A percentile compares a stretch with the other conserved stretches of the same genome.
These are phyloP conservation scores for Ceratobasidium sp. DNA, from an alignment of 1,284 basidiomycete genomes.

Conservation along the genomic window DNA sequence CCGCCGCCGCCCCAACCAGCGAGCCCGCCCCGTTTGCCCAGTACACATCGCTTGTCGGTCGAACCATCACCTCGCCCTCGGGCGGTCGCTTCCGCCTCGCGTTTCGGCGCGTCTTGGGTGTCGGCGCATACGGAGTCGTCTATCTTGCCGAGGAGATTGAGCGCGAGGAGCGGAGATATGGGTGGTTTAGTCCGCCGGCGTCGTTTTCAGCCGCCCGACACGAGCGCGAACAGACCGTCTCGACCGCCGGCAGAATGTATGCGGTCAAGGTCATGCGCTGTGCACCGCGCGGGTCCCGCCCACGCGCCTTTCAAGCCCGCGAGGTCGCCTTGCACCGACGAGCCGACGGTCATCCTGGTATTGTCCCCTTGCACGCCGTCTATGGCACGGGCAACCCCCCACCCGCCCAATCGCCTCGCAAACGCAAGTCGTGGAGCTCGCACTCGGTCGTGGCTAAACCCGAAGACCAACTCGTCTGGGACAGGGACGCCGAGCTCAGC, in stretches of 20 bases:
- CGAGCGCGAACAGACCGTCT: constrained; percentile 51
- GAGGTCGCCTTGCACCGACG: constrained; percentile 73
- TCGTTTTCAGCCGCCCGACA: constrained; percentile 10
- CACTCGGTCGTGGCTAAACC: constrained; percentile 10
- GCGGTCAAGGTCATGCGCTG: constrained; percentile 90
- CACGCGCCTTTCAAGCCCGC: constrained; percentile 79
- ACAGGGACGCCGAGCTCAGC: constrained; percentile 40
- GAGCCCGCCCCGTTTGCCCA: constrained; percentile 30
- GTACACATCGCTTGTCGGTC: constrained; percentile 40
- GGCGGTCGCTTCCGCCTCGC: constrained; percentile 66
- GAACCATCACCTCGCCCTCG: constrained; percentile 34
- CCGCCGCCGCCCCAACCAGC: not conserved
- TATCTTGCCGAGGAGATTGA: constrained; percentile 83
- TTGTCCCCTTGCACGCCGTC: constrained; percentile 90
- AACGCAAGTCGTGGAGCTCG: constrained; percentile 62
- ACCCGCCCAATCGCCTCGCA: constrained; percentile 63
- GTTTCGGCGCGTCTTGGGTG: constrained; percentile 89
- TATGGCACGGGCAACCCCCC: constrained; percentile 74
- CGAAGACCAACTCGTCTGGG: constrained; percentile 38
- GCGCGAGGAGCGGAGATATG: constrained; percentile 47
- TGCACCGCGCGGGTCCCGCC: constrained; percentile 73
- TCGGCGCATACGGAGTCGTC: constrained; percentile 96
- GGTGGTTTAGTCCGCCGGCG: constrained; percentile 14
- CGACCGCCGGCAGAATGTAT: constrained; percentile 69
- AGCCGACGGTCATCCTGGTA: constrained; percentile 79